Percentiles rank a stretch among this genome's conserved stretches.
phyloP scores from a whole-genome alignment of 805 yeast genomes.

The Candida adriatica region DNA sequence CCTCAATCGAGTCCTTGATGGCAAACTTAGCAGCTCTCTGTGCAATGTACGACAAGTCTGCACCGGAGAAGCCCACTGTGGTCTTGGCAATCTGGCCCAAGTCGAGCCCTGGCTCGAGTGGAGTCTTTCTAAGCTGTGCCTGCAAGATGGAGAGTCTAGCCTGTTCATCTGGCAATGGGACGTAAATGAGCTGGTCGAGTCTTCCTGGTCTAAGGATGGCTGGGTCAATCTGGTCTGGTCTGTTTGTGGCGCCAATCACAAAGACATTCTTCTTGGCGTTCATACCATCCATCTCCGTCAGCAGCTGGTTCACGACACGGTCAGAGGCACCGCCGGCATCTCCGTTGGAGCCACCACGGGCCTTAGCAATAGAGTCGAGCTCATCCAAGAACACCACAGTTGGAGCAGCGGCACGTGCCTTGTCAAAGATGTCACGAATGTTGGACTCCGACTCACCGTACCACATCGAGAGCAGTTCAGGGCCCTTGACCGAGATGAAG shows the following conservation, averaged over 20 bases:
- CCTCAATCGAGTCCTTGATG: conserved; percentile 95
- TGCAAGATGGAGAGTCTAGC: conserved; percentile 89
- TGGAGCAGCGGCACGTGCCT: conserved; percentile 99
- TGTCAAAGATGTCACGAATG: conserved; percentile 95
- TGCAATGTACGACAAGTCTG: conserved; percentile 93
- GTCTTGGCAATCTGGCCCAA: conserved; percentile 83
- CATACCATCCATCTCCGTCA: conserved; percentile 99
- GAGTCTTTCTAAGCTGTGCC: conserved; percentile 98
- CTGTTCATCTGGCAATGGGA: conserved; percentile 93
- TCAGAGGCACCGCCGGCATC: conserved; percentile 98
- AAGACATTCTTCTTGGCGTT: conserved; percentile 98
- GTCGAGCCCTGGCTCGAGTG: conserved; percentile 94
- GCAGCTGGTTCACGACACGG: conserved; percentile 90
- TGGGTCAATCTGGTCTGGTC: conserved; percentile 99
- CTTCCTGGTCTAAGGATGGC: conserved; percentile 99
- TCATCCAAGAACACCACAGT: conserved; percentile 98
- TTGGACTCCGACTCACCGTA: conserved; percentile 98
- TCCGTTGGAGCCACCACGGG: conserved; percentile 87
- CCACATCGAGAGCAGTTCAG: conserved; percentile 97
- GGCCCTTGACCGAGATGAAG: conserved; percentile 95
- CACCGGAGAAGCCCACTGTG: conserved; percentile 99
- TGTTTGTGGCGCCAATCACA: conserved; percentile 98
- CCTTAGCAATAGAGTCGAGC: conserved; percentile 94
- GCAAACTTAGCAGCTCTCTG: conserved; percentile 99
- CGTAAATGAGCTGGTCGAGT: conserved; percentile 96